phyloP scores from a whole-genome alignment of 129 eudicot species.

The Saussurea involucrata region DNA sequence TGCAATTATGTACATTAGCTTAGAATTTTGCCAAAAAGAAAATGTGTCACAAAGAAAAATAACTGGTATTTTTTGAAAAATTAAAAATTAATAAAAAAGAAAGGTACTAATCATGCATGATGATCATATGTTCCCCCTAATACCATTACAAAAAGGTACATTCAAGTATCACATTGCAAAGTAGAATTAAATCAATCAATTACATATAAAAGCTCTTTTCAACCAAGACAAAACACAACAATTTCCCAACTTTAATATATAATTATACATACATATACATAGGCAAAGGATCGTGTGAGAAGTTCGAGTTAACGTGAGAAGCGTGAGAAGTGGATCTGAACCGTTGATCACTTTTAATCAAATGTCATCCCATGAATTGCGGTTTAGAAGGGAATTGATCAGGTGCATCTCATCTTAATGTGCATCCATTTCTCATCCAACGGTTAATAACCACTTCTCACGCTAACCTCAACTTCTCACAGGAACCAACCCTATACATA shows the following conservation, averaged over 20 bases:
- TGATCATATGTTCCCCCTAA: constrained; percentile 9
- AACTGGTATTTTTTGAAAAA: not conserved
- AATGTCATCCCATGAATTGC: too few species aligned
- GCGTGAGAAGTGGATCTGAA: too few species aligned
- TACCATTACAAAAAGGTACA: not conserved
- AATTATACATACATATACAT: not conserved
- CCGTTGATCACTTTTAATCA: too few species aligned
- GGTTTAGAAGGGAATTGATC: too few species aligned
- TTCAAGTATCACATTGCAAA: not conserved
- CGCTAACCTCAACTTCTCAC: too few species aligned
- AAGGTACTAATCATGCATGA: constrained; percentile 25
- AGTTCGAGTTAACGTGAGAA: too few species aligned
- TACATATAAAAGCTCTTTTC: not conserved
- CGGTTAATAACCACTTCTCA: too few species aligned
- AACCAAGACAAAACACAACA: not conserved
- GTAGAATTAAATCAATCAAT: not conserved
- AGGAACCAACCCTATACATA: too few species aligned
- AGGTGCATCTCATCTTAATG: too few species aligned
- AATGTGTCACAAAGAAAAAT: not conserved
- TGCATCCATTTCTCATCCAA: too few species aligned
- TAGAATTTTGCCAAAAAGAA: not conserved
- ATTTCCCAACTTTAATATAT: not conserved
- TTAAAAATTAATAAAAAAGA: not conserved
- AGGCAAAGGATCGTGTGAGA: too few species aligned
- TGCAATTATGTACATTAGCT: not conserved